These are phyloP conservation scores for Pochonia chlamydosporia DNA, from an alignment of 2,329 filamentous ascomycete genomes.

Conservation along the genomic window DNA sequence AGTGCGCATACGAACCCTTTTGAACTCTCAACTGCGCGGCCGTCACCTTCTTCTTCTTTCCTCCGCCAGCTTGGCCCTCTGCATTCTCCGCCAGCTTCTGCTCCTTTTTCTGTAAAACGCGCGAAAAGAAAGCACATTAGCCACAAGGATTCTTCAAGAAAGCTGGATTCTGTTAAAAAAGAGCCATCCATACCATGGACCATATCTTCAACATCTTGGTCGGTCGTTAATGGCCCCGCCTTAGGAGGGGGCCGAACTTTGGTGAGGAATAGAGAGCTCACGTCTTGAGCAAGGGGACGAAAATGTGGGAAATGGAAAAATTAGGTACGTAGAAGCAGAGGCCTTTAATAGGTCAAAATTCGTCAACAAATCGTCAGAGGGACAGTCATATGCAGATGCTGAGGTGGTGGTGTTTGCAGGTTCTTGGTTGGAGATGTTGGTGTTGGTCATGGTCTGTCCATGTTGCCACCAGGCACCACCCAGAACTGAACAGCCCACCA, in stretches of 20 bases:
- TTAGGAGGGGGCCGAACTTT: conserved; percentile 3
- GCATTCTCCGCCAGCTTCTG: conserved; percentile 91
- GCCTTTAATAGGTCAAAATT: background rate
- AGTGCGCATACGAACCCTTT: conserved; percentile 59
- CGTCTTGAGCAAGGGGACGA: background rate
- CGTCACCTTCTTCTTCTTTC: conserved; percentile 98
- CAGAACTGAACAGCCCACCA: conserved; percentile 1
- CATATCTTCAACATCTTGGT: conserved; percentile 95
- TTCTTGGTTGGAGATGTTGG: background rate
- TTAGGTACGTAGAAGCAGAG: background rate
- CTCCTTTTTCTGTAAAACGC: conserved; percentile 72
- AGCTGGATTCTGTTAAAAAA: too few species aligned
- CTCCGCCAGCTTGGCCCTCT: conserved; percentile 59
- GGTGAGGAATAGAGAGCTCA: background rate
- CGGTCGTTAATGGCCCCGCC: conserved; percentile 7
- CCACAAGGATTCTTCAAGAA: too few species aligned
- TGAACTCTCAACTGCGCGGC: conserved; percentile 92
- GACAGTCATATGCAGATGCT: background rate
- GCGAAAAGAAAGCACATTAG: conserved; percentile 12
- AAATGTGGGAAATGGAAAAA: background rate
- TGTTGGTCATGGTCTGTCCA: conserved; percentile 1
- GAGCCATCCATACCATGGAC: conserved; percentile 73
- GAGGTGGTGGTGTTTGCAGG: background rate
- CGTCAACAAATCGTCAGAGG: background rate
- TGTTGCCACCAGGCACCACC: conserved; percentile 1